These are phyloP conservation scores for Halophytophthora polymorphica DNA, from an alignment of 352 stramenopile species.

Conservation along the genomic window DNA sequence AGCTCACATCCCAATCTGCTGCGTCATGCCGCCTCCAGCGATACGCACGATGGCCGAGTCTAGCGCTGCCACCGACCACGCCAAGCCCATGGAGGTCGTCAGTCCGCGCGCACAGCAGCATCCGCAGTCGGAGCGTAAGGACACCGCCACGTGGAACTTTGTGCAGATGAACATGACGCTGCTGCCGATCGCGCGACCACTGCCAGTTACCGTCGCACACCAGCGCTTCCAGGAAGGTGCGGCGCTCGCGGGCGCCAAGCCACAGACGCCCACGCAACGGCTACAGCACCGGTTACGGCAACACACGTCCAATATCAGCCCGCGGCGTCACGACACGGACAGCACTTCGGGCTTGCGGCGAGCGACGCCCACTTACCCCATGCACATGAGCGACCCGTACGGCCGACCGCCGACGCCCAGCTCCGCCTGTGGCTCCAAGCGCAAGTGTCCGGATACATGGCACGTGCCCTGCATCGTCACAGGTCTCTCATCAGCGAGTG, in stretches of 20 bases:
- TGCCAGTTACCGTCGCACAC: slow-evolving; percentile 43
- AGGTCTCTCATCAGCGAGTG: slow-evolving; percentile 9
- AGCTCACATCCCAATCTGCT: slow-evolving; percentile 5
- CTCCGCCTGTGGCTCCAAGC: slow-evolving; percentile 19
- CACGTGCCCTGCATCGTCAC: slow-evolving; percentile 26
- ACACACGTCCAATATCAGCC: slow-evolving; percentile 64
- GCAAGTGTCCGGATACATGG: slow-evolving; percentile 25
- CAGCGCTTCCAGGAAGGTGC: slow-evolving; percentile 49
- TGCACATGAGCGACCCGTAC: slow-evolving; percentile 1
- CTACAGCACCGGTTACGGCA: slow-evolving; percentile 48
- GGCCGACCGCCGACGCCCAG: slow-evolving; percentile 21
- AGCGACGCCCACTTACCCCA: slow-evolving; percentile 6
- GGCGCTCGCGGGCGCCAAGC: slow-evolving; percentile 32
- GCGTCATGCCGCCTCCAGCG: slow-evolving; percentile 2
- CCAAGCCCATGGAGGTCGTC: slow-evolving; percentile 18
- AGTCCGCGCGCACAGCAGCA: slow-evolving; percentile 10
- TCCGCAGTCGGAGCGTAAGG: slow-evolving; percentile 6
- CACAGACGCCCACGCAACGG: slow-evolving; percentile 64
- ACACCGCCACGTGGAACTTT: slow-evolving; percentile 63
- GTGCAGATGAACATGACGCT: slow-evolving; percentile 87
- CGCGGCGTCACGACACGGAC: slow-evolving; percentile 43
- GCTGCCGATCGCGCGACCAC: slow-evolving; percentile 65
- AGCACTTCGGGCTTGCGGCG: slow-evolving; percentile 12
- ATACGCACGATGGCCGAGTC: slow-evolving; percentile 12
- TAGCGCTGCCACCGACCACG: slow-evolving; percentile 1